phyloP scores from a whole-genome alignment of 1,139 yeast species.

The Suhomyces choctaworum region DNA sequence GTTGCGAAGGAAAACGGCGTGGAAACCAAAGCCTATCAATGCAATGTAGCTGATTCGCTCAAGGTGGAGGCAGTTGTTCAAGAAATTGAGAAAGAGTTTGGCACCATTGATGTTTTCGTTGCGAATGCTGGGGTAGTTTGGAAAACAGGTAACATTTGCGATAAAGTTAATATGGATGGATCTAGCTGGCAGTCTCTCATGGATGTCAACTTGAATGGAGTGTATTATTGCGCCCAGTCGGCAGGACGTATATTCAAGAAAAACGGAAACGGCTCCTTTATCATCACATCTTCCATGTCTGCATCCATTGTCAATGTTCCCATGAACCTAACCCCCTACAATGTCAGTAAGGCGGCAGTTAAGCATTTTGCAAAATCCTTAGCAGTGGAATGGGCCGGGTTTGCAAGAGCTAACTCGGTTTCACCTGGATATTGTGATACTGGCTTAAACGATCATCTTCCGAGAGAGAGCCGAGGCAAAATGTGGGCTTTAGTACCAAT shows the following conservation, averaged over 20 bases:
- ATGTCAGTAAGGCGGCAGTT: conserved; percentile 9
- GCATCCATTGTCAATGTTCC: conserved; percentile 12
- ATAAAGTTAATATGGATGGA: conserved; percentile 3
- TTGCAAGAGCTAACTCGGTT: conserved; percentile 10
- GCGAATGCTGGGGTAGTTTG: conserved; percentile 12
- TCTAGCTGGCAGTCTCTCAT: conserved; percentile 2
- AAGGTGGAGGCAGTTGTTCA: conserved; percentile 2
- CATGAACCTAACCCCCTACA: conserved; percentile 7
- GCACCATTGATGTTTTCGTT: conserved; percentile 10
- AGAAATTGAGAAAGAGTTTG: conserved; percentile 5
- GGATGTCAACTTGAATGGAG: conserved; percentile 9
- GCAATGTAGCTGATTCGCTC: conserved; percentile 6
- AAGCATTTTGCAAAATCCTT: conserved; percentile 8
- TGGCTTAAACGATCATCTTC: conserved; percentile 11
- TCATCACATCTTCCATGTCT: conserved; percentile 11
- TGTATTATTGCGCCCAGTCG: conserved; percentile 11
- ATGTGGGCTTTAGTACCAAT: conserved; percentile 17
- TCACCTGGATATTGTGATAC: conserved; percentile 12
- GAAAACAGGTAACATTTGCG: conserved; percentile 6
- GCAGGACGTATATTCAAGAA: conserved; percentile 7
- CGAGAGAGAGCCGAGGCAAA: conserved; percentile 14
- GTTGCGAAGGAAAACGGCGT: conserved; percentile 4
- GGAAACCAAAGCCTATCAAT: conserved; percentile 8
- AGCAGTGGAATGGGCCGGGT: conserved; percentile 13
- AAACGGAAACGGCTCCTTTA: conserved; percentile 6